Base-by-base conservation (phyloP, 2,329 filamentous ascomycete species). In the Xylariaceae sp. region DNA sequence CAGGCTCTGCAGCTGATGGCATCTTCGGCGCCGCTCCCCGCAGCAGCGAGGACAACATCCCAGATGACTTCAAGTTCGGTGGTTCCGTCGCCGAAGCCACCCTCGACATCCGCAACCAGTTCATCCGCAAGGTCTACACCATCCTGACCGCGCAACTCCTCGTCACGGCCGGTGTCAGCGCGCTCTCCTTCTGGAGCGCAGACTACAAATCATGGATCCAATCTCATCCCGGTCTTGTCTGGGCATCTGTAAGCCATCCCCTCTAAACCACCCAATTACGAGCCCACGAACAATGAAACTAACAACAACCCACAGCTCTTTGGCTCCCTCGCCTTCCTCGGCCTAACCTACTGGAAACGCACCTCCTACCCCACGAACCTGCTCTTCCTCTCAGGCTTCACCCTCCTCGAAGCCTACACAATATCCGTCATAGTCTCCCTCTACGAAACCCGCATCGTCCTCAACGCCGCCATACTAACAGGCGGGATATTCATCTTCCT, bases 51-150 rank as follows among this genome's bases (percentile, higher is more conserved):
- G 92, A 96, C 72, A 95, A 96, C 65, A 68, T 97, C 40, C 92
- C 92, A 1, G 92, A 97, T 74, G 92, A 97, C 71, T 97, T 97
- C 83, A 97, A 96, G 88, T 97, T 95, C 66, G 94, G 92, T 61
- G 91, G 90, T 54, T 90, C 86, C 15, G 91, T 97, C 52, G 86
- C 91, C 58, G 94, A 97, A 75, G 92, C 89, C 42, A 95, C 91
- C 17, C 78, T 97, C 66, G 90, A 95, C 64, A 96, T 99, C 67
- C 88, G 92, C 61, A 95, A 96, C 83, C 89, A 94, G 71, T 99
- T 96, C 71, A 80, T 96, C 62, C 86, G 91, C 71, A 97, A 97
- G 77, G 94, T 99, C 66, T 99, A 99, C 74, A 87, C 90, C 51
- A 99, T 99, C 71, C 79, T 99, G 73, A 95, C 94, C n/a, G 84